Conservation (phyloP, 163 green algal species). For the Chloroidium sp. region DNA sequence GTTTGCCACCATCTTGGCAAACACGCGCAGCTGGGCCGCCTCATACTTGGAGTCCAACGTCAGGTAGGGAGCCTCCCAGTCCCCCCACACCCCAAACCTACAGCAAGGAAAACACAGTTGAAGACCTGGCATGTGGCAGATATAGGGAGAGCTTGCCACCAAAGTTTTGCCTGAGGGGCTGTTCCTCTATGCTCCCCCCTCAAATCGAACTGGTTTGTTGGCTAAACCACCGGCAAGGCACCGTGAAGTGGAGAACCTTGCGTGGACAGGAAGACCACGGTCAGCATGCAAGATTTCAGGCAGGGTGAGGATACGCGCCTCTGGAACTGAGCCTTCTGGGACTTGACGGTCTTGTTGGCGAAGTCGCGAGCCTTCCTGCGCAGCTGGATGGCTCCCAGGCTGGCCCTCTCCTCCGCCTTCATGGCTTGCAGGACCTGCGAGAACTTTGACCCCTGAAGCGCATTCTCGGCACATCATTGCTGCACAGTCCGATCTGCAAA, state of each 20-base stretch:
- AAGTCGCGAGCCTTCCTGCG: slow-evolving; percentile 78
- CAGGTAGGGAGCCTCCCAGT: slow-evolving; percentile 93
- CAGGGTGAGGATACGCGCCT: slow-evolving; percentile 30
- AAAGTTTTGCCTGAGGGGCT: too few relatives aligned
- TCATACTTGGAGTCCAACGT: slow-evolving; percentile 92
- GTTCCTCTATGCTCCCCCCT: too few relatives aligned
- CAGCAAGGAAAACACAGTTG: not conserved
- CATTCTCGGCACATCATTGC: too few relatives aligned
- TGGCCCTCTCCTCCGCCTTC: slow-evolving; percentile 45
- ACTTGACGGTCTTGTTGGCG: slow-evolving; percentile 79
- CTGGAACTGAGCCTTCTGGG: slow-evolving; percentile 85
- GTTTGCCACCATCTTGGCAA: slow-evolving; percentile 80
- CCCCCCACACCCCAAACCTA: slow-evolving; percentile 87
- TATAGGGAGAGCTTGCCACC: too few relatives aligned
- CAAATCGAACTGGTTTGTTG: too few relatives aligned
- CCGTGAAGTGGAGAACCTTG: not conserved
- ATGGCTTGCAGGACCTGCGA: slow-evolving; percentile 66
- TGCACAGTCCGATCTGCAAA: too few relatives aligned
- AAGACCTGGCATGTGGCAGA: too few relatives aligned
- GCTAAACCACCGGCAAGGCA: too few relatives aligned
- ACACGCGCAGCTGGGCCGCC: slow-evolving; percentile 88
- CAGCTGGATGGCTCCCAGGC: slow-evolving; percentile 70
- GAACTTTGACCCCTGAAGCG: too few relatives aligned
- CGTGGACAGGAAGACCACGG: not conserved
- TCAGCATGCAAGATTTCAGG: slow-evolving; percentile 1